A percentile compares a stretch with the other conserved stretches of the same genome.
phyloP scores from a whole-genome alignment of 148 eudicot genomes.

The Spergularia marina region DNA sequence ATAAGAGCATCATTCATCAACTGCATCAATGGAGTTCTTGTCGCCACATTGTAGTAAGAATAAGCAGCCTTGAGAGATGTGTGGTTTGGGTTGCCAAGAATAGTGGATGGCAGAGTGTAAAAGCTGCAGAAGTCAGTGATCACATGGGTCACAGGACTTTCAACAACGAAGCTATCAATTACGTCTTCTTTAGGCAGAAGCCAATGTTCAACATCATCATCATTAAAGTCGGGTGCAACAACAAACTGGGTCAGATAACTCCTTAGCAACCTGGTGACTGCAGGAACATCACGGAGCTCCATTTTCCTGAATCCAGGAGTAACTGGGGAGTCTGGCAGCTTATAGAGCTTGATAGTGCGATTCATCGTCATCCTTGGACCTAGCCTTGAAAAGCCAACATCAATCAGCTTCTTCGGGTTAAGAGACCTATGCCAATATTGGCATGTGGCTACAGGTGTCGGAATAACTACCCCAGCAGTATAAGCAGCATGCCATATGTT shows the following conservation, averaged over 20 bases:
- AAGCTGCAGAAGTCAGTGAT: conserved; percentile 93
- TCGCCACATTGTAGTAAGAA: conserved; percentile 82
- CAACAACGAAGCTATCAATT: conserved; percentile 76
- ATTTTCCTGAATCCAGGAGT: conserved; percentile 86
- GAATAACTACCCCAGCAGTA: conserved; percentile 88
- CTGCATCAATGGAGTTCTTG: conserved; percentile 77
- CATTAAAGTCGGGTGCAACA: conserved; percentile 82
- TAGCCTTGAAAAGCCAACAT: conserved; percentile 89
- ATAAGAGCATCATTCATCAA: conserved; percentile 89
- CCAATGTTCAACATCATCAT: conserved; percentile 92
- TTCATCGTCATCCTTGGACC: conserved; percentile 98
- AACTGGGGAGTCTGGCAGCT: conserved; percentile 65
- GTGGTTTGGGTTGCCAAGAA: conserved; percentile 73
- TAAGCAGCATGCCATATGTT: conserved; percentile 97
- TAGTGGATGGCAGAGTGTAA: conserved; percentile 78
- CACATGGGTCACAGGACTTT: conserved; percentile 73
- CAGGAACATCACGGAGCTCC: conserved; percentile 88
- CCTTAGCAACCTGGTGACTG: conserved; percentile 80
- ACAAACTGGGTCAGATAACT: conserved; percentile 61
- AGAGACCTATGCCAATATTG: conserved; percentile 92
- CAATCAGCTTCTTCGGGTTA: conserved; percentile 88
- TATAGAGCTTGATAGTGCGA: conserved; percentile 83
- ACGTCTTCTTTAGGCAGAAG: conserved; percentile 73
- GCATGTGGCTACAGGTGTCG: conserved; percentile 78
- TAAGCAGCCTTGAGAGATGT: conserved; percentile 74